Base-by-base conservation (phyloP, 2,329 filamentous ascomycete species). In the Fusarium sp. region DNA sequence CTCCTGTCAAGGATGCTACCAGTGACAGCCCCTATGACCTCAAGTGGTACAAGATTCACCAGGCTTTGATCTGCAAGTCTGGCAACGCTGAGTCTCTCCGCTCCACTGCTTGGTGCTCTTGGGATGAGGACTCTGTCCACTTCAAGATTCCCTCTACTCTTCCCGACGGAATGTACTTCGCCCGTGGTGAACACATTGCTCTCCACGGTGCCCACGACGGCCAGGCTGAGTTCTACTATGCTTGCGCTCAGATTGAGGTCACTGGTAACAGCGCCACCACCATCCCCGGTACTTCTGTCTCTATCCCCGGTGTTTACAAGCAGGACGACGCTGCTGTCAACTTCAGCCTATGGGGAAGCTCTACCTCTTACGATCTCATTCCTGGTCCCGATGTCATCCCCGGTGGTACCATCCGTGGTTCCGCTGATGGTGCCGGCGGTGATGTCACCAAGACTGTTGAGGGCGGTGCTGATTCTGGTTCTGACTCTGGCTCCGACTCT, bases 151-250 rank as follows among this genome's bases (percentile, higher is more conserved):
- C 64, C 11, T 60, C 64, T 18, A 60, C 61, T 41, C 61, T 66
- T 12, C 64, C 64, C 4, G 33, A 66, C 5, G 64, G 64, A 33
- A 44, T 70, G 48, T 74, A 74, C 22, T 68, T 74, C 9, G 16
- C 74, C 59, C 71, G 72, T 9, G 72, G 61, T 38, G 72, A 74
- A 48, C 72, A 74, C 28, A 74, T 74, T 20, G 72, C 26, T 47
- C 71, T 74, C 3, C 72, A 74, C 38, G 72, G 72, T 20, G 72
- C 72, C 18, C 72, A 74, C 31, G 50, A 5, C 4, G 71, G 72
- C 6, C 18, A 74, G 51, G 72, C 71, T 13, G 72, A 74, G 59
- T 74, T 74, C 35, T 74, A 60, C 61, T 74, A 74, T 28, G 72
- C 72, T 22, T 74, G 72, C 15, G 72, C 71, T 5, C 72, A 74